phyloP scores from a whole-genome alignment of 2,329 filamentous ascomycete genomes.

The Xylaria sp. region DNA sequence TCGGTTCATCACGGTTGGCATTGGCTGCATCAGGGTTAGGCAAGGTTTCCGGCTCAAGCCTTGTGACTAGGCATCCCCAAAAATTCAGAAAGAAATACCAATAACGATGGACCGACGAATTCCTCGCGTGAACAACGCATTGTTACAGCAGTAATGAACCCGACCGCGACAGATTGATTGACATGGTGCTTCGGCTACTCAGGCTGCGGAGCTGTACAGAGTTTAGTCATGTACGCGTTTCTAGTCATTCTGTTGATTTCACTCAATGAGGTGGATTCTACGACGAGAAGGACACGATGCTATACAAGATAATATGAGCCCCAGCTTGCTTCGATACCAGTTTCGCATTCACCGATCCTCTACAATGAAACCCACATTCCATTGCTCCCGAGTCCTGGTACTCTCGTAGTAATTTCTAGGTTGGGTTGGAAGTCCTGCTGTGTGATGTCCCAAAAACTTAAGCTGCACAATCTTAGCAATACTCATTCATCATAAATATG shows the following conservation, averaged over 20 bases:
- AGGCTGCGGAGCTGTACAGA: conserved; percentile 12
- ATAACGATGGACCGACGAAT: conserved; percentile 39
- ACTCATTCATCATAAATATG: neutral
- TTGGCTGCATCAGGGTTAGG: conserved; percentile 53
- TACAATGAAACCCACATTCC: conserved; percentile 8
- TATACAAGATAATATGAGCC: conserved; percentile 26
- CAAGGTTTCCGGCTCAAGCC: conserved; percentile 54
- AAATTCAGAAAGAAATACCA: conserved; percentile 45
- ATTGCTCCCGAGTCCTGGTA: neutral
- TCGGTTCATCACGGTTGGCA: conserved; percentile 61
- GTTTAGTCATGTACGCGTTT: conserved; percentile 19
- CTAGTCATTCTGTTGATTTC: conserved; percentile 13
- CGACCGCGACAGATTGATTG: conserved; percentile 27
- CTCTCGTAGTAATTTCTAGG: neutral
- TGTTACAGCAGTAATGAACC: conserved; percentile 25
- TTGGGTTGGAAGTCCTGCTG: neutral
- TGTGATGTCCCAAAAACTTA: neutral
- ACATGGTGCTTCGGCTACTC: conserved; percentile 23
- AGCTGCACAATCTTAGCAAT: neutral
- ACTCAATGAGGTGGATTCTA: conserved; percentile 18
- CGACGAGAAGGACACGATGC: conserved; percentile 23
- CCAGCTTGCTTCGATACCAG: conserved; percentile 21
- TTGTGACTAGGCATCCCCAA: conserved; percentile 45
- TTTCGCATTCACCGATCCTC: conserved; percentile 5
- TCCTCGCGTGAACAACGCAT: conserved; percentile 29